phyloP scores from a whole-genome alignment of 768 basidiomycete species.

The Hygrocybe coccinea region DNA sequence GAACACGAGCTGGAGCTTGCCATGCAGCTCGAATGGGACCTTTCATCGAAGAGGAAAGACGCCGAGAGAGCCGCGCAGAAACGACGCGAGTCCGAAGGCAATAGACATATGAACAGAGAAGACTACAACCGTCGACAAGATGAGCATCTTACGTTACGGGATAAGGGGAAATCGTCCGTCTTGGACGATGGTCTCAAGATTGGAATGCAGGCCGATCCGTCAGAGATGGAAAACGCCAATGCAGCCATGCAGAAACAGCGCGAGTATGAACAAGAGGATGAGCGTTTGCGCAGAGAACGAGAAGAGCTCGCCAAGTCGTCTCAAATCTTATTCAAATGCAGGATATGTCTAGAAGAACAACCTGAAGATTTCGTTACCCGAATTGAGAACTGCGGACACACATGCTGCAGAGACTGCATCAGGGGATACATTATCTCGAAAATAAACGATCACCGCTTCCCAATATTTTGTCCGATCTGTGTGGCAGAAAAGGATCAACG shows the following conservation, averaged over 20 bases:
- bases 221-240: constrained; percentile 13
- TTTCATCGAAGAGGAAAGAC: too few relatives aligned
- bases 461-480: constrained; percentile 50
- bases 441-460: constrained; percentile 44
- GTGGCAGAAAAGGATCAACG: constrained; percentile 13
- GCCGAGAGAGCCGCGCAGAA: too few relatives aligned
- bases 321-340: constrained; percentile 41
- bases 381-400: constrained; percentile 36
- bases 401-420: constrained; percentile 45
- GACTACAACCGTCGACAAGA: too few relatives aligned
- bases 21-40: too few relatives aligned
- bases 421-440: constrained; percentile 31
- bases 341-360: constrained; percentile 42
- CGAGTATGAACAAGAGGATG: constrained; percentile 40
- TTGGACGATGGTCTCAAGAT: constrained; percentile 12
- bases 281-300: constrained; percentile 31
- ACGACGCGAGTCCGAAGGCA: too few relatives aligned
- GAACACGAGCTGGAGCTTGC: too few relatives aligned
- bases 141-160: too few relatives aligned
- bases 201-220: constrained; percentile 10
- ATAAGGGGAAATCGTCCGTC: too few relatives aligned
- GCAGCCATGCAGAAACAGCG: constrained; percentile 32
- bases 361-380: constrained; percentile 41
- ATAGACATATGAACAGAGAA: too few relatives aligned
- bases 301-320: constrained; percentile 23